phyloP scores from a whole-genome alignment of 2,329 filamentous ascomycete genomes.

The Elsinoe perseae region DNA sequence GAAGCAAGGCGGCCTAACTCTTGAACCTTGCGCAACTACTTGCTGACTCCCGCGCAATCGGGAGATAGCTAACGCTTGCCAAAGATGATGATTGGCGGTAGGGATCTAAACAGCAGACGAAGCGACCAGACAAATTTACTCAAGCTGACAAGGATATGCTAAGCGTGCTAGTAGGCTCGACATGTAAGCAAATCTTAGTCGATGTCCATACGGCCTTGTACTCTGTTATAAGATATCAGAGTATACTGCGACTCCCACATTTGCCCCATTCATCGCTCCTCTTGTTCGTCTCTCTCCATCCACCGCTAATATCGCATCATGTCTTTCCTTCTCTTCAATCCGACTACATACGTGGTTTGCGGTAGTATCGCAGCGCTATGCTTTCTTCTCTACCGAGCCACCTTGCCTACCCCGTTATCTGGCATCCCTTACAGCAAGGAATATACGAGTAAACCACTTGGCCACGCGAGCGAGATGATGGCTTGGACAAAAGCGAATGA shows the following conservation, averaged over 20 bases:
- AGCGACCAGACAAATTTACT: not conserved
- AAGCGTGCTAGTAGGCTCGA: not conserved
- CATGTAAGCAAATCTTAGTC: constrained; percentile 1
- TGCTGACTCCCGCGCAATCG: not conserved
- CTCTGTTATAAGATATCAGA: not conserved
- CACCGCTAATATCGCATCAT: not conserved
- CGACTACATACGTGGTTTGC: constrained; percentile 4
- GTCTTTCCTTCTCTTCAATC: constrained; percentile 1
- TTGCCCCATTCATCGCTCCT: not conserved
- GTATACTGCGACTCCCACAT: not conserved
- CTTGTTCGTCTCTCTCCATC: not conserved
- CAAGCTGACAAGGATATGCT: constrained; percentile 3
- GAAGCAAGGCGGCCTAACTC: not conserved
- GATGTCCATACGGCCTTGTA: not conserved
- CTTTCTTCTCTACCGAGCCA: constrained; percentile 21
- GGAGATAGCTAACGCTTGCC: not conserved
- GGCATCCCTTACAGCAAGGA: constrained; percentile 41
- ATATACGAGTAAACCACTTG: constrained; percentile 32
- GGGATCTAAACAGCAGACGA: not conserved
- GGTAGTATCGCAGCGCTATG: constrained; percentile 1
- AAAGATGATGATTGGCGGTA: not conserved
- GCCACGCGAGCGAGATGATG: constrained; percentile 39
- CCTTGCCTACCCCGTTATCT: constrained; percentile 38
- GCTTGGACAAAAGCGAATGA: constrained; percentile 29
- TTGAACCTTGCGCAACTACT: not conserved